Percentiles rank a stretch among this genome's conserved stretches.
Evolutionary conservation across 768 basidiomycete genomes (phyloP).

Genomic region (Agaricus sinodeliciosus): DNA sequence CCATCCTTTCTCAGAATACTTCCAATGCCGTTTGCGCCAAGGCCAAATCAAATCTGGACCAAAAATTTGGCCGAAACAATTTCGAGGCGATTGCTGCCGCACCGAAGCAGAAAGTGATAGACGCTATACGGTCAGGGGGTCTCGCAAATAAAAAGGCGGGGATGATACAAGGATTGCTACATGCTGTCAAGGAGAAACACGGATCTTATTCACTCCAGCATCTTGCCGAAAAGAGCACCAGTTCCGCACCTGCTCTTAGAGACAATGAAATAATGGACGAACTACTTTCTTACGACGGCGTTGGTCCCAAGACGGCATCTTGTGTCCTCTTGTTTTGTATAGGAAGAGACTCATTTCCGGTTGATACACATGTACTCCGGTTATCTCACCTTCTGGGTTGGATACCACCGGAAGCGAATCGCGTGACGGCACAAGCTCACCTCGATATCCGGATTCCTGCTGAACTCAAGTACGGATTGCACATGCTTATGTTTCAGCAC

Average conservation of each 20-base stretch:
- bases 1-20: constrained; percentile 57
- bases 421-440: constrained; percentile 50
- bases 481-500: constrained; percentile 54
- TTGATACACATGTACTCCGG: constrained; percentile 59
- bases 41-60: constrained; percentile 43
- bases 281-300: constrained; percentile 48
- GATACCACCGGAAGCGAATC: constrained; percentile 40
- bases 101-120: constrained; percentile 32
- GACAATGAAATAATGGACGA: constrained; percentile 52
- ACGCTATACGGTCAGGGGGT: constrained; percentile 47
- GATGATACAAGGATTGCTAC: constrained; percentile 43
- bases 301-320: constrained; percentile 59
- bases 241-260: not conserved
- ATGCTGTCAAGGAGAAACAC: constrained; percentile 35
- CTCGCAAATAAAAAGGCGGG: constrained; percentile 55
- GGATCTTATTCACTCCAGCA: constrained; percentile 55
- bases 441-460: constrained; percentile 44
- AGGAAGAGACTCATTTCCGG: constrained; percentile 54
- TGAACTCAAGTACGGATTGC: constrained; percentile 49
- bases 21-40: constrained; percentile 41
- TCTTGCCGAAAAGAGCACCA: constrained; percentile 23
- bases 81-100: constrained; percentile 44
- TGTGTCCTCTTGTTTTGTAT: constrained; percentile 58
- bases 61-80: constrained; percentile 40
- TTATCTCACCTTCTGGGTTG: constrained; percentile 45